Evolutionary conservation across 2,329 filamentous ascomycete species (phyloP).

Genomic region (Blastomyces gilchristii): DNA sequence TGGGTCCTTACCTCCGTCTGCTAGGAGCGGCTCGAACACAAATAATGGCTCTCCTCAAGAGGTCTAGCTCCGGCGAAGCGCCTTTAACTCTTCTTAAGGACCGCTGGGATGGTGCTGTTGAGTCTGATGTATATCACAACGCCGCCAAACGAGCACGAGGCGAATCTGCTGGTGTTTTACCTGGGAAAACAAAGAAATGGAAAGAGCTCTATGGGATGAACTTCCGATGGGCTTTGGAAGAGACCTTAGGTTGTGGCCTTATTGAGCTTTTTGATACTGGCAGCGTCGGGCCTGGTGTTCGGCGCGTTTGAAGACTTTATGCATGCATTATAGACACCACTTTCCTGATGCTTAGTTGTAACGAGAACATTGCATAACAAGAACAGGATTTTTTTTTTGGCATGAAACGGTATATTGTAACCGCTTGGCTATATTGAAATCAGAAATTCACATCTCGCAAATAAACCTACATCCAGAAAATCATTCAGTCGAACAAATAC

Average conservation of each 20-base stretch:
- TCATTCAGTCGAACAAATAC: background rate
- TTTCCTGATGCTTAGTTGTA: background rate
- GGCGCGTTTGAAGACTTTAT: slow-evolving; percentile 24
- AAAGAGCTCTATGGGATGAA: slow-evolving; percentile 48
- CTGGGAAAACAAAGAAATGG: slow-evolving; percentile 55
- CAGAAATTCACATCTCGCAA: background rate
- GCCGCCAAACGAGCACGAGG: slow-evolving; percentile 45
- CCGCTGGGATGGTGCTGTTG: slow-evolving; percentile 54
- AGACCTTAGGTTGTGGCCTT: slow-evolving; percentile 50
- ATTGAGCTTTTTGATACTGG: slow-evolving; percentile 55
- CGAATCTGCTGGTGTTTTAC: slow-evolving; percentile 45
- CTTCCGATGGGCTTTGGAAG: slow-evolving; percentile 52
- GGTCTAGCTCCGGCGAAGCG: slow-evolving; percentile 44
- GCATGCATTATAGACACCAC: background rate
- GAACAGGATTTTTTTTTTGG: no score
- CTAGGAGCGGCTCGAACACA: slow-evolving; percentile 46
- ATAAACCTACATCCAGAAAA: background rate
- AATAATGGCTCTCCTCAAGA: slow-evolving; percentile 43
- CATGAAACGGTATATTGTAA: background rate
- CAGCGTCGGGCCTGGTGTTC: slow-evolving; percentile 48
- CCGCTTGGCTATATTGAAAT: background rate
- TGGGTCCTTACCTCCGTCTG: slow-evolving; percentile 50
- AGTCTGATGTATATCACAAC: slow-evolving; percentile 35
- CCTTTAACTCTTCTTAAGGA: slow-evolving; percentile 47
- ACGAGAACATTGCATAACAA: background rate